Evolutionary conservation across 73 alveolate species (phyloP).

Genomic region (Paramecium caudatum): DNA sequence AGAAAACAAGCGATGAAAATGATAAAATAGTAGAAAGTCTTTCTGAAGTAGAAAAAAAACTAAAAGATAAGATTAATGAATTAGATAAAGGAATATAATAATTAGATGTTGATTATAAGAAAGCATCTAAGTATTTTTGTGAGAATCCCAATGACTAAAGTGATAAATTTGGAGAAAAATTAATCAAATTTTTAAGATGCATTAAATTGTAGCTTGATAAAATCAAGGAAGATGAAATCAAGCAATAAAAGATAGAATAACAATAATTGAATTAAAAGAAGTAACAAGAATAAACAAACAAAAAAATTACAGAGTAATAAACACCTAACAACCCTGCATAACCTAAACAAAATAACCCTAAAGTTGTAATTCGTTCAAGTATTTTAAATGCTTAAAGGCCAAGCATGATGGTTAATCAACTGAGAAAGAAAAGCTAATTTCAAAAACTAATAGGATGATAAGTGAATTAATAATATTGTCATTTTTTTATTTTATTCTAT

Average conservation of each 20-base stretch:
- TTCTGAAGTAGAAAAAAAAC: background rate
- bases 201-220: constrained; percentile 33
- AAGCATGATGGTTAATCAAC: background rate
- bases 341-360: background rate
- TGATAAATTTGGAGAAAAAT: constrained; percentile 75
- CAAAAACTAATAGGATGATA: background rate
- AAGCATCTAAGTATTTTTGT: constrained; percentile 67
- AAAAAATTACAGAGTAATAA: background rate
- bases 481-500: background rate
- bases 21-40: constrained; percentile 66
- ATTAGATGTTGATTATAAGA: constrained; percentile 65
- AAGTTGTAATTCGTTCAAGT: background rate
- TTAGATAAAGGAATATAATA: constrained; percentile 53
- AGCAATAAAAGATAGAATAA: constrained; percentile 60
- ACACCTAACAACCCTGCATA: background rate
- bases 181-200: constrained; percentile 64
- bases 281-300: background rate
- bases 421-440: background rate
- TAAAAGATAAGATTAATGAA: constrained; percentile 28
- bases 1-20: constrained; percentile 65
- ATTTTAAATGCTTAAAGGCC: background rate
- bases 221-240: constrained; percentile 61
- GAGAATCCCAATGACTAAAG: constrained; percentile 75
- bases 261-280: background rate
- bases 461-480: background rate